Conservation (phyloP, 257 asterid species). For the Solanum lycopersicoides region DNA sequence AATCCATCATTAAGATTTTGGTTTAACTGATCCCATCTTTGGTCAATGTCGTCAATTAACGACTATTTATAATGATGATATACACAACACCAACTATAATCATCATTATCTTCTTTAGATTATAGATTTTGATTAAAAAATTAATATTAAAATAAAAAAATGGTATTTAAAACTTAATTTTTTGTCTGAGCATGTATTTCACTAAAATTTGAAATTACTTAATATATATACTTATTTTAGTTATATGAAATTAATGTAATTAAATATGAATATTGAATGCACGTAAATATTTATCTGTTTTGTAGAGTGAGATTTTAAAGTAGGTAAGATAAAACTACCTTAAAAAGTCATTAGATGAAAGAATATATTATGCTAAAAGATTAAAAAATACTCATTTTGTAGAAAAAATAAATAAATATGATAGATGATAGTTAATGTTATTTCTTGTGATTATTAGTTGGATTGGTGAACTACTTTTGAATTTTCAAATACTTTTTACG, state of each 20-base stretch:
- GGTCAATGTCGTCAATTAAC: not conserved
- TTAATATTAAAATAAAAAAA: not conserved
- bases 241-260: not conserved
- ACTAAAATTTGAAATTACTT: not conserved
- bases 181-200: not conserved
- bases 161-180: not conserved
- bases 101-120: not conserved
- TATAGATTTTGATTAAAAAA: not conserved
- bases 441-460: not conserved
- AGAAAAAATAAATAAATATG: not conserved
- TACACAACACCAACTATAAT: not conserved
- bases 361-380: not conserved
- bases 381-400: not conserved
- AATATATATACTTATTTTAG: not conserved
- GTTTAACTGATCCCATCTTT: not conserved
- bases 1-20: not conserved
- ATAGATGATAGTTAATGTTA: not conserved
- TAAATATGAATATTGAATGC: not conserved
- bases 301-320: not conserved
- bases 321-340: not conserved
- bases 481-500: not conserved
- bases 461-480: not conserved
- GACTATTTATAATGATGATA: not conserved
- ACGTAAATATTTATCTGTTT: too few relatives aligned
- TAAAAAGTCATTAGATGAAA: not conserved